Base-by-base conservation (phyloP, 805 yeast species). In the Myxozyma monticola region DNA sequence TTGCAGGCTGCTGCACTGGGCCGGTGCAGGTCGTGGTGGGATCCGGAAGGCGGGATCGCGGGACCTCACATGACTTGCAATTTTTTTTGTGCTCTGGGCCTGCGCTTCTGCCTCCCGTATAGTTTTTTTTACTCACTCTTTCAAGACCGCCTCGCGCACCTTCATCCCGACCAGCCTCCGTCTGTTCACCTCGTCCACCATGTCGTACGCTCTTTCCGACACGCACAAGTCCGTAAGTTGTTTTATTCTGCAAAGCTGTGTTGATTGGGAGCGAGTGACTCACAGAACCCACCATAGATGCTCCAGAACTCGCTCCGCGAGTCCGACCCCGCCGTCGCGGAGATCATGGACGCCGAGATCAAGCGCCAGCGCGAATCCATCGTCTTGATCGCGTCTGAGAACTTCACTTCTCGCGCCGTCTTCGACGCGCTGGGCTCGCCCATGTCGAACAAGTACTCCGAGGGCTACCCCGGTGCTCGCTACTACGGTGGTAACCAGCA, bases 401-500 rank as follows among this genome's bases (percentile, higher is more conserved):
- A 93, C 74, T 90, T 91, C 77, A 93, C 99, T 49, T 86, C 97
- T 48, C 85, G 85, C 62, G 86, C 98, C 36, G 99, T 93, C 40
- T 86, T 91, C 75, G 98, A 93, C 66, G 88, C 95, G 29, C 82
- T 91, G 65, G 99, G 99, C 61, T 85, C 98, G 44, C 96, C 95
- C 69, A 88, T 93, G 96, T 87, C 87, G 71, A 93, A 93, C 82
- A 93, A 93, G 77, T 93, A 93, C 76, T 89, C 97, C 34, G 99
- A 93, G 75, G 99, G 99, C 57, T 91, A 93, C 75, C 99, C 99
- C 54, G 98, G 98, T 61, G 97, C 95, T 58, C 84, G 99, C 72
- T 93, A 93, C 78, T 93, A 93, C 70, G 99, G 99, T 71, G 98
- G 98, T 70, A 93, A 93, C 72, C 95, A 93, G 78, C 84, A 85